Conservation (phyloP, 192 early-diverging fungal species). For the Haplosporangium gracile region DNA sequence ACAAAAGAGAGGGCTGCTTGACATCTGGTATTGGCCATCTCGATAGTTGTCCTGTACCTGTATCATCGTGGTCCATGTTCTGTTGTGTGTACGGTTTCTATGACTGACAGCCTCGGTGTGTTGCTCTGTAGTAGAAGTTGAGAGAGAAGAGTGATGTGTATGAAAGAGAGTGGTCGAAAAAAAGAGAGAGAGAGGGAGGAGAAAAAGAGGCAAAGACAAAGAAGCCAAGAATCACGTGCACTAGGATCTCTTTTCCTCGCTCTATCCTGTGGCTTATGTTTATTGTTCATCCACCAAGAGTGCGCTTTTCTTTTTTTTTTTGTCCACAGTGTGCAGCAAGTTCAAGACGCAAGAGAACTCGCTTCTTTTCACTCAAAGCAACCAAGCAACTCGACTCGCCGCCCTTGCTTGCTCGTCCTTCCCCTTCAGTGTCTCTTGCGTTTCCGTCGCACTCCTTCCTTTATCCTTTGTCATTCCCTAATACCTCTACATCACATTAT, state of each 20-base stretch:
- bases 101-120: neutral
- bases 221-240: neutral
- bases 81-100: neutral
- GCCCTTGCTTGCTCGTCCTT: neutral
- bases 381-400: slow-evolving; percentile 2
- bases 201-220: neutral
- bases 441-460: no score
- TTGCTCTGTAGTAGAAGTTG: neutral
- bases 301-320: slow-evolving; percentile 26
- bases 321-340: neutral
- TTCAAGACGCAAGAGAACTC: no score
- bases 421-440: neutral
- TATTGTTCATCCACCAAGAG: neutral
- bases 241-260: no score
- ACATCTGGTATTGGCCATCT: neutral
- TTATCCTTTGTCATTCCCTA: neutral
- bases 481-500: neutral
- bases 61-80: slow-evolving; percentile 37
- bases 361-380: neutral
- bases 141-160: neutral
- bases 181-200: neutral
- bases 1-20: neutral
- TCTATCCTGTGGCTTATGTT: slow-evolving; percentile 16
- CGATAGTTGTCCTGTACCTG: neutral
- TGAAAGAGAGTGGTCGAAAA: neutral